A percentile compares a stretch with the other conserved stretches of the same genome.
These are phyloP conservation scores for Pezicula neosporulosa DNA, from an alignment of 2,329 filamentous ascomycete genomes.

Conservation along the genomic window DNA sequence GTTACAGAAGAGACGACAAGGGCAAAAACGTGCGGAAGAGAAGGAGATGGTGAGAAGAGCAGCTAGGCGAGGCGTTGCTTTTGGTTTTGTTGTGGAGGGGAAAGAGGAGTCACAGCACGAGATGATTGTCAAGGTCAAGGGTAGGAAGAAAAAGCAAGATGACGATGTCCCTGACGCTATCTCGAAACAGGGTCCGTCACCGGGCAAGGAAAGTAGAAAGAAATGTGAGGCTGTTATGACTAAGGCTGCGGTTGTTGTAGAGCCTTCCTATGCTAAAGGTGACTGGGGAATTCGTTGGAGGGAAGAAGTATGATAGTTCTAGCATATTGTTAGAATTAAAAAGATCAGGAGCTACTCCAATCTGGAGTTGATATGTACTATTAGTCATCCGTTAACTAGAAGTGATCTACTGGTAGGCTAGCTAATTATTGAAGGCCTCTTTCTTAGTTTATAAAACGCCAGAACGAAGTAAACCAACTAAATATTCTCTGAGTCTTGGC, in stretches of 20 bases:
- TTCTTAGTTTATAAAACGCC: no score
- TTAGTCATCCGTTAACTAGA: no score
- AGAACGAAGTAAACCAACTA: no score
- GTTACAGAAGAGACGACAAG: background rate
- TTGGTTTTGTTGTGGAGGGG: background rate
- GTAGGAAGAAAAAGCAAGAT: background rate
- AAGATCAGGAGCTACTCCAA: no score
- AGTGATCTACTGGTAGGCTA: no score
- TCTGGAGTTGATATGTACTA: no score
- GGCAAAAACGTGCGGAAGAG: background rate
- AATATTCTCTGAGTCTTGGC: no score
- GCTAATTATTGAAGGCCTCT: no score
- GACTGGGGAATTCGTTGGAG: slow-evolving; percentile 57
- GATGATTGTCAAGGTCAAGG: background rate
- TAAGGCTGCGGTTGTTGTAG: slow-evolving; percentile 45
- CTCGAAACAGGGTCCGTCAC: background rate
- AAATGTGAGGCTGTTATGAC: slow-evolving; percentile 59
- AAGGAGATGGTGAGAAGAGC: slow-evolving; percentile 1
- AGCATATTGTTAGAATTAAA: no score
- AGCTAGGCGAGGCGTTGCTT: background rate
- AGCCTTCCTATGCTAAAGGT: slow-evolving; percentile 58
- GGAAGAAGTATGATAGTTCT: slow-evolving; percentile 26
- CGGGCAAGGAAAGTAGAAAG: slow-evolving; percentile 23
- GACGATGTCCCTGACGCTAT: background rate
- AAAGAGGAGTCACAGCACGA: background rate